Conservation (phyloP, 2,329 filamentous ascomycete species). For the Xylariaceae sp. region DNA sequence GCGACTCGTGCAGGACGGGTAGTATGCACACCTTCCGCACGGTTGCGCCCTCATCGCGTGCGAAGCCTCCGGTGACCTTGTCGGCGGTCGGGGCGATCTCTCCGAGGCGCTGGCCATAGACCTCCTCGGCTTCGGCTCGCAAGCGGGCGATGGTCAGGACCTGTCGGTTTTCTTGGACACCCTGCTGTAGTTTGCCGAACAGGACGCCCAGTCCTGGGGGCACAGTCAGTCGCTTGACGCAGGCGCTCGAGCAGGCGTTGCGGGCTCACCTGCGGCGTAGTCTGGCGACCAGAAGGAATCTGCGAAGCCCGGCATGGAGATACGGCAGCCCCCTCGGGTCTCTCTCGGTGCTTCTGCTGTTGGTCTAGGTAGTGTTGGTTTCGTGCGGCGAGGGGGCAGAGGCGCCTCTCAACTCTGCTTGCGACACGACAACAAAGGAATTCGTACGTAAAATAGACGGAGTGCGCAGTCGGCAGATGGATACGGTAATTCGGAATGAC, state of each 20-base stretch:
- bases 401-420: too few species aligned
- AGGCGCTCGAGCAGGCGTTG: background rate
- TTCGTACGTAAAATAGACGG: too few species aligned
- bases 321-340: slow-evolving; percentile 11
- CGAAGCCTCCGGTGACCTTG: slow-evolving; percentile 75
- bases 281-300: slow-evolving; percentile 98
- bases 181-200: slow-evolving; percentile 94
- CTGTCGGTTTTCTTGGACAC: slow-evolving; percentile 90
- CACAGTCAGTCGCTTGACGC: slow-evolving; percentile 5
- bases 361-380: too few species aligned
- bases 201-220: slow-evolving; percentile 73
- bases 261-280: slow-evolving; percentile 75
- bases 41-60: slow-evolving; percentile 88
- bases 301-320: slow-evolving; percentile 76
- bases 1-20: too few species aligned
- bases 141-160: slow-evolving; percentile 83
- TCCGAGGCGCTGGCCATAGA: slow-evolving; percentile 71
- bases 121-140: slow-evolving; percentile 91
- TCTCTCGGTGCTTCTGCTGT: background rate
- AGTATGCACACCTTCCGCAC: slow-evolving; percentile 75
- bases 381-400: too few species aligned
- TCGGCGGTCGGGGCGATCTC: slow-evolving; percentile 80
- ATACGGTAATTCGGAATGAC: too few species aligned
- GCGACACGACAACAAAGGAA: too few species aligned
- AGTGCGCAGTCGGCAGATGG: too few species aligned